A percentile compares a stretch with the other conserved stretches of the same genome.
Conservation (phyloP, 1,284 basidiomycete species). For the Sporisorium reilianum region DNA sequence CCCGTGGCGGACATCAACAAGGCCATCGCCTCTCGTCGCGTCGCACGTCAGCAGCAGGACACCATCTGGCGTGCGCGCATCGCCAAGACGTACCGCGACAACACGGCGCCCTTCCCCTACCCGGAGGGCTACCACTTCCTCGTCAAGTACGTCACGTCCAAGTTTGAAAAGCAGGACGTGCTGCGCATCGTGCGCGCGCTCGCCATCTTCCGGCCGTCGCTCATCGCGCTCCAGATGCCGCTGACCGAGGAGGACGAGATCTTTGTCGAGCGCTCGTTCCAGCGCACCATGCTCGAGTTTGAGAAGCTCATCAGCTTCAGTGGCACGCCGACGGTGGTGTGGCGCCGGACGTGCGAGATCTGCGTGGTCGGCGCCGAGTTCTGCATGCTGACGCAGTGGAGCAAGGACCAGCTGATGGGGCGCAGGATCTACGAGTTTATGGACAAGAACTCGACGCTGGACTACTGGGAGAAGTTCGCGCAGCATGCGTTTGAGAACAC, state of each 20-base stretch:
- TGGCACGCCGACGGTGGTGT: constrained; percentile 99
- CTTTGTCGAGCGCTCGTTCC: constrained; percentile 94
- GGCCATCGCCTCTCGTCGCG: constrained; percentile 45
- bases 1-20: constrained; percentile 49
- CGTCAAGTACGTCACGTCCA: constrained; percentile 71
- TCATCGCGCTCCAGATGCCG: constrained; percentile 85
- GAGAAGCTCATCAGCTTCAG: constrained; percentile 97
- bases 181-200: constrained; percentile 92
- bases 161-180: constrained; percentile 95
- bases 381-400: constrained; percentile 81
- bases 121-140: constrained; percentile 69
- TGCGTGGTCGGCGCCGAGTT: constrained; percentile 96
- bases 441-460: constrained; percentile 65
- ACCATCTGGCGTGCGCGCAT: constrained; percentile 65
- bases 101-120: constrained; percentile 64
- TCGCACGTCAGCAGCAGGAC: constrained; percentile 49
- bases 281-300: constrained; percentile 90
- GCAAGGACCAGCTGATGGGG: constrained; percentile 63
- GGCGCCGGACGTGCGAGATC: constrained; percentile 97
- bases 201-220: constrained; percentile 91
- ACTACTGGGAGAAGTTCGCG: constrained; percentile 69
- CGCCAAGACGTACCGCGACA: constrained; percentile 61
- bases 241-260: constrained; percentile 67
- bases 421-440: constrained; percentile 68
- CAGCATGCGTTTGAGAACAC: constrained; percentile 68